phyloP scores from a whole-genome alignment of 2,329 filamentous ascomycete genomes.

The Magnaporthales sp. region DNA sequence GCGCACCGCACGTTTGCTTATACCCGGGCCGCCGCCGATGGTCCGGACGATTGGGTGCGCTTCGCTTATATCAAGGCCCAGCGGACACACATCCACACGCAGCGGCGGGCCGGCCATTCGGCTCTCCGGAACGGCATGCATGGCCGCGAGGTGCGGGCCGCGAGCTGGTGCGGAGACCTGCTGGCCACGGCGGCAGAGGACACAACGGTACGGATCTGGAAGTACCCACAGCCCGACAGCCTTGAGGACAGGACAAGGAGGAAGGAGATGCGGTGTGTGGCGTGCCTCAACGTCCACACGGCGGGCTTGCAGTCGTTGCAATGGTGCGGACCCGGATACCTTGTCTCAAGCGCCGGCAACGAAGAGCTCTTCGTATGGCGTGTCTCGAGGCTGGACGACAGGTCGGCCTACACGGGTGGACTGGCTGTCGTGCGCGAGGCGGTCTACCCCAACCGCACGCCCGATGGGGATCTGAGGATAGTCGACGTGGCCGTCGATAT shows the following conservation, averaged over 20 bases:
- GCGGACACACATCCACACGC: conserved; percentile 37
- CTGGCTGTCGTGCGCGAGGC: conserved; percentile 51
- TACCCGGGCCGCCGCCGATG: background rate
- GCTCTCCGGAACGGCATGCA: conserved; percentile 65
- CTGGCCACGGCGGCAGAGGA: conserved; percentile 67
- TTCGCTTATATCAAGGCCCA: conserved; percentile 72
- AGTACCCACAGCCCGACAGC: conserved; percentile 20
- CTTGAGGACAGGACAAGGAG: background rate
- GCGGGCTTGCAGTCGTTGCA: conserved; percentile 74
- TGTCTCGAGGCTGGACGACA: conserved; percentile 39
- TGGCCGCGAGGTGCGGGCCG: conserved; percentile 69
- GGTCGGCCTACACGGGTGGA: conserved; percentile 27
- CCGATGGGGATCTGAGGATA: conserved; percentile 63
- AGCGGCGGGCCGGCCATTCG: conserved; percentile 22
- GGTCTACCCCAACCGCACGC: conserved; percentile 38
- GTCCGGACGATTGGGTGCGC: conserved; percentile 25
- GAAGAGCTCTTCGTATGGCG: conserved; percentile 90
- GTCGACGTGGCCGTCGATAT: conserved; percentile 62
- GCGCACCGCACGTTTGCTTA: conserved; percentile 70
- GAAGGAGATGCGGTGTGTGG: conserved; percentile 36
- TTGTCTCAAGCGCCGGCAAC: conserved; percentile 80
- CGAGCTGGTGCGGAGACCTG: conserved; percentile 26
- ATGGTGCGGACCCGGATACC: conserved; percentile 51
- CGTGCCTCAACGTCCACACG: conserved; percentile 66
- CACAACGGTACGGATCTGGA: conserved; percentile 65